These are phyloP conservation scores for Suhomyces prunicola DNA, from an alignment of 805 yeast species.

Conservation along the genomic window DNA sequence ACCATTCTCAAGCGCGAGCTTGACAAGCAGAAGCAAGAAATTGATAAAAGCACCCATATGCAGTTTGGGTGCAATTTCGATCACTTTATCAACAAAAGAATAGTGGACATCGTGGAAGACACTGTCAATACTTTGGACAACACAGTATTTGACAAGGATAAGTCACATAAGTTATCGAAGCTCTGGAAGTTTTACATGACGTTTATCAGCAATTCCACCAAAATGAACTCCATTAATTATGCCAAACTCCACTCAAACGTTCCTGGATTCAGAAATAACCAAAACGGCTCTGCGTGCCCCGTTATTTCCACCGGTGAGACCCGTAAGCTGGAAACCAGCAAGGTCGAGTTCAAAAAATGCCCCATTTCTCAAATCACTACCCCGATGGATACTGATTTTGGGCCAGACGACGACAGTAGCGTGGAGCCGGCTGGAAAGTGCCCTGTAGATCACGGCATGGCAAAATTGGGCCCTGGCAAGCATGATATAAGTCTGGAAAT, in stretches of 20 bases:
- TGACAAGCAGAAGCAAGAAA: slow-evolving; percentile 1
- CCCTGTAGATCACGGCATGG: slow-evolving; percentile 6
- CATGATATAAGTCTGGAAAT: not conserved
- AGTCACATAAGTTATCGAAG: slow-evolving; percentile 20
- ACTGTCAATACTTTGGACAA: slow-evolving; percentile 11
- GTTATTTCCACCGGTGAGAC: slow-evolving; percentile 9
- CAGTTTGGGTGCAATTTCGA: slow-evolving; percentile 7
- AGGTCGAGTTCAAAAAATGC: slow-evolving; percentile 15
- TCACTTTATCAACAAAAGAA: slow-evolving; percentile 8
- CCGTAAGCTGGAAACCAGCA: not conserved
- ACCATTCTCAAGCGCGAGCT: slow-evolving; percentile 3
- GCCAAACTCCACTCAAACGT: slow-evolving; percentile 33
- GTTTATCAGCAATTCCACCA: slow-evolving; percentile 29
- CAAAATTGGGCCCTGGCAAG: not conserved
- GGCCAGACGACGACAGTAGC: not conserved
- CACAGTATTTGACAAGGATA: slow-evolving; percentile 12
- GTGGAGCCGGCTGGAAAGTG: slow-evolving; percentile 3
- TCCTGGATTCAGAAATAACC: slow-evolving; percentile 19
- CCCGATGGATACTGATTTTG: slow-evolving; percentile 14
- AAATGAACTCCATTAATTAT: slow-evolving; percentile 25
- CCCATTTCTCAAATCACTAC: slow-evolving; percentile 25
- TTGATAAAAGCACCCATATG: slow-evolving; percentile 2
- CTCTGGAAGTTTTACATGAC: slow-evolving; percentile 41
- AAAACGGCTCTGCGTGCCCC: slow-evolving; percentile 15
- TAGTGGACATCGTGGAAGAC: slow-evolving; percentile 11